These are phyloP conservation scores for Microbotryomycetes sp. DNA, from an alignment of 1,284 basidiomycete genomes.

Conservation along the genomic window DNA sequence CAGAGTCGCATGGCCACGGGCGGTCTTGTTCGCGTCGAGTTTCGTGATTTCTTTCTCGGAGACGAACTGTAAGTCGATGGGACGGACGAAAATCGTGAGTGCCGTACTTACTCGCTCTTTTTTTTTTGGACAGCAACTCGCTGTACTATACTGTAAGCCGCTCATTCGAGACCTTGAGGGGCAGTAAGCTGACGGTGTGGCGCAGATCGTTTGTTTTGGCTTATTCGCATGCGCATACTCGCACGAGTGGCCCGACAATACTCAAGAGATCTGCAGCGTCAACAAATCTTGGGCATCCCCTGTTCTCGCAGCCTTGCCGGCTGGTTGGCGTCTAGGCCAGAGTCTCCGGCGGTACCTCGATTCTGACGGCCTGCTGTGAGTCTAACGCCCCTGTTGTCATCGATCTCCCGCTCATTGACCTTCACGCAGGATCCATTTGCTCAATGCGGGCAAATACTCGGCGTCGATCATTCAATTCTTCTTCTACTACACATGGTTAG, in stretches of 20 bases:
- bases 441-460: constrained; percentile 33
- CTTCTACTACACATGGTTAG: constrained; percentile 26
- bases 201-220: constrained; percentile 19
- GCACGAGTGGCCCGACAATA: constrained; percentile 20
- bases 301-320: constrained; percentile 23
- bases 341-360: constrained; percentile 29
- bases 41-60: constrained; percentile 33
- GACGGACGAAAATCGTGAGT: no score
- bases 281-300: constrained; percentile 29
- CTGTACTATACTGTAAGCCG: constrained; percentile 22
- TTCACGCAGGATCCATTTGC: constrained; percentile 14
- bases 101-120: no score
- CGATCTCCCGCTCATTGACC: background rate
- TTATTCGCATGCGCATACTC: constrained; percentile 27
- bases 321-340: constrained; percentile 26
- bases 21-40: constrained; percentile 29
- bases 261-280: constrained; percentile 17
- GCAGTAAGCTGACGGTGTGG: background rate
- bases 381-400: background rate
- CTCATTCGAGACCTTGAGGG: background rate
- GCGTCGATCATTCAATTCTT: constrained; percentile 21
- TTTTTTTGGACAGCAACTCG: constrained; percentile 8
- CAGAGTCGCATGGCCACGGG: constrained; percentile 19
- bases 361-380: constrained; percentile 21
- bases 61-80: constrained; percentile 14